phyloP scores from a whole-genome alignment of 495 filamentous ascomycete species.

The Cairneyella variabilis region DNA sequence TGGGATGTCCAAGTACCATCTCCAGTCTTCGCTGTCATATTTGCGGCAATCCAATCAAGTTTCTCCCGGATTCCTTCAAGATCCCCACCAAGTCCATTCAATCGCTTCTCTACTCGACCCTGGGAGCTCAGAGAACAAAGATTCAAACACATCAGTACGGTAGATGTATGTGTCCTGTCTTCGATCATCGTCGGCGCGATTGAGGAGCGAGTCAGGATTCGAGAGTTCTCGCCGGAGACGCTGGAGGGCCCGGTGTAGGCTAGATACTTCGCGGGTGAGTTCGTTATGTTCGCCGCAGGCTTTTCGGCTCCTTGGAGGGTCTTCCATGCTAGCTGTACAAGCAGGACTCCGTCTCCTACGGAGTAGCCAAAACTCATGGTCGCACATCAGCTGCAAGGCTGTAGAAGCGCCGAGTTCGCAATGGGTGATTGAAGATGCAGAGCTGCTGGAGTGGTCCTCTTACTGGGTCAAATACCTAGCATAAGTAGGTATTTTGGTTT shows the following conservation, averaged over 20 bases:
- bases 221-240: neutral
- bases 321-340: constrained; percentile 17
- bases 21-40: constrained; percentile 5
- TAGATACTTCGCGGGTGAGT: constrained; percentile 16
- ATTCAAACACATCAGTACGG: neutral
- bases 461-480: too few species aligned
- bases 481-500: too few species aligned
- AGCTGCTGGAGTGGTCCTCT: too few species aligned
- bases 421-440: too few species aligned
- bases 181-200: neutral
- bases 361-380: constrained; percentile 25
- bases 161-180: neutral
- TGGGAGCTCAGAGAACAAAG: neutral
- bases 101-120: neutral
- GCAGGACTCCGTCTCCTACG: constrained; percentile 14
- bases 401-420: too few species aligned
- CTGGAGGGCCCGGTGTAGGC: constrained; percentile 2
- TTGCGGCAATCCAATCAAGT: constrained; percentile 12
- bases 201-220: neutral
- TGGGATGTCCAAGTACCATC: constrained; percentile 4
- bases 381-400: too few species aligned
- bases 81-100: neutral
- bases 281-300: constrained; percentile 23
- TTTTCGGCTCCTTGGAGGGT: constrained; percentile 8
- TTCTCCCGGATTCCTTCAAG: neutral